Conservation (phyloP, 2,329 filamentous ascomycete genomes). For the Xylariales sp. region DNA sequence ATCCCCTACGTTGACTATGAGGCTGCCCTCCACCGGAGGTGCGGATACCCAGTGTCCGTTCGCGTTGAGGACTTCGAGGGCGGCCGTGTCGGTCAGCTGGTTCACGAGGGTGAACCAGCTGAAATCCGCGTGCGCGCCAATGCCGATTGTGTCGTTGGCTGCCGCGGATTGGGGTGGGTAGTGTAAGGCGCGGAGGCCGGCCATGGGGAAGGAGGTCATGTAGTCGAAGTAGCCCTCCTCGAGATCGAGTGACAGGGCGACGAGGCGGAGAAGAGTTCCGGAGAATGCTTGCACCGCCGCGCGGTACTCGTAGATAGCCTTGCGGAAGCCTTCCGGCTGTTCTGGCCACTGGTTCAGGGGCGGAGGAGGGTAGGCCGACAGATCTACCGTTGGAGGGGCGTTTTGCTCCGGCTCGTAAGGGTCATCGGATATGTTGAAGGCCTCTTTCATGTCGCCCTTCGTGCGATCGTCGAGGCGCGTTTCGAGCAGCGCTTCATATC, state of each 20-base stretch:
- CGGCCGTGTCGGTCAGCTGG: conserved; percentile 38
- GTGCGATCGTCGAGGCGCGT: conserved; percentile 8
- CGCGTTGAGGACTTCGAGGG: conserved; percentile 40
- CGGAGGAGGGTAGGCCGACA: not conserved
- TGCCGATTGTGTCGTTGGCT: conserved; percentile 24
- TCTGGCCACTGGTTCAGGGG: conserved; percentile 10
- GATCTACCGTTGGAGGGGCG: conserved; percentile 3
- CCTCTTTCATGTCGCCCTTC: conserved; percentile 8
- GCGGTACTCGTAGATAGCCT: conserved; percentile 8
- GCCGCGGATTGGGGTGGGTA: conserved; percentile 30
- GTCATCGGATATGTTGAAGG: conserved; percentile 9
- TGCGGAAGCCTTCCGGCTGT: conserved; percentile 4
- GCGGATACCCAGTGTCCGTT: conserved; percentile 35
- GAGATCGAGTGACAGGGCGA: conserved; percentile 18
- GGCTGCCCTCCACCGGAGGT: conserved; percentile 32
- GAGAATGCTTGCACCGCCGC: conserved; percentile 4
- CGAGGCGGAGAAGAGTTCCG: conserved; percentile 15
- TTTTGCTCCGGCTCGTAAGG: conserved; percentile 8
- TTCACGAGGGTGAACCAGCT: conserved; percentile 43
- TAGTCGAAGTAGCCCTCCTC: conserved; percentile 31
- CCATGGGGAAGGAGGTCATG: conserved; percentile 35
- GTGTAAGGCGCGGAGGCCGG: conserved; percentile 38
- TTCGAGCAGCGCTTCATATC: conserved; percentile 8
- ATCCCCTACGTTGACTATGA: conserved; percentile 42
- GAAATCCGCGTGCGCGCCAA: conserved; percentile 37